Evolutionary conservation across 1,139 yeast genomes (phyloP).

Genomic region (Zygosaccharomyces sapae): DNA sequence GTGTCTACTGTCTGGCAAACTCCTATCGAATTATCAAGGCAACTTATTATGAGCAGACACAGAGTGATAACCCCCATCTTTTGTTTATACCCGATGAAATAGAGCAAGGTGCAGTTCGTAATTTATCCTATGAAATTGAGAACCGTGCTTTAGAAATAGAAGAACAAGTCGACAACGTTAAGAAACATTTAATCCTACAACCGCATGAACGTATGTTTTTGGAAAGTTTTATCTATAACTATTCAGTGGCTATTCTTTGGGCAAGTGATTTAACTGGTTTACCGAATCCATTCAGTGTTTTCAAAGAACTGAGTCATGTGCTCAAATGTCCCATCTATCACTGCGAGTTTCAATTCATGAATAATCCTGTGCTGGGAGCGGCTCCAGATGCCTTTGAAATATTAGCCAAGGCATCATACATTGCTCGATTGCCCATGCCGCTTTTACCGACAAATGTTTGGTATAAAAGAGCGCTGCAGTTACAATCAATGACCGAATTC

Average conservation of each 20-base stretch:
- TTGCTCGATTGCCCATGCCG: conserved; percentile 34
- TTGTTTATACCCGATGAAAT: conserved; percentile 1
- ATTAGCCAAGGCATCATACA: conserved; percentile 41
- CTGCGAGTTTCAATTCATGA: conserved; percentile 38
- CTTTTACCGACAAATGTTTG: conserved; percentile 16
- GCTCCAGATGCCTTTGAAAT: conserved; percentile 40
- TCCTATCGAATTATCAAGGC: conserved; percentile 32
- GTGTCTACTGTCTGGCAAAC: conserved; percentile 34
- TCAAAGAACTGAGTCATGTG: conserved; percentile 34
- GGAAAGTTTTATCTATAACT: conserved; percentile 41
- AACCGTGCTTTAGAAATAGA: conserved; percentile 11
- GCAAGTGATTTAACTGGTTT: conserved; percentile 31
- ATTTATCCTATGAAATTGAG: conserved; percentile 15
- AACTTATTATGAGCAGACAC: conserved; percentile 14
- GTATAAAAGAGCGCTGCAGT: conserved; percentile 14
- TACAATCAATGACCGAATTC: conserved; percentile 15
- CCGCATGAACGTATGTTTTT: conserved; percentile 37
- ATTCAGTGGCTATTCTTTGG: conserved; percentile 35
- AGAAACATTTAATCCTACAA: conserved; percentile 13
- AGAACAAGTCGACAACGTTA: conserved; percentile 8
- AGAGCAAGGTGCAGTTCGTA: conserved; percentile 7
- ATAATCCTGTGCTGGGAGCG: conserved; percentile 40
- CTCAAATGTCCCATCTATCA: conserved; percentile 37
- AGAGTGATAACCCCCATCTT: conserved; percentile 1
- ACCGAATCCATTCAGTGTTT: conserved; percentile 41